Evolutionary conservation across 139 green algal species (phyloP).

Genomic region (Protoeuglena noctilucae): DNA sequence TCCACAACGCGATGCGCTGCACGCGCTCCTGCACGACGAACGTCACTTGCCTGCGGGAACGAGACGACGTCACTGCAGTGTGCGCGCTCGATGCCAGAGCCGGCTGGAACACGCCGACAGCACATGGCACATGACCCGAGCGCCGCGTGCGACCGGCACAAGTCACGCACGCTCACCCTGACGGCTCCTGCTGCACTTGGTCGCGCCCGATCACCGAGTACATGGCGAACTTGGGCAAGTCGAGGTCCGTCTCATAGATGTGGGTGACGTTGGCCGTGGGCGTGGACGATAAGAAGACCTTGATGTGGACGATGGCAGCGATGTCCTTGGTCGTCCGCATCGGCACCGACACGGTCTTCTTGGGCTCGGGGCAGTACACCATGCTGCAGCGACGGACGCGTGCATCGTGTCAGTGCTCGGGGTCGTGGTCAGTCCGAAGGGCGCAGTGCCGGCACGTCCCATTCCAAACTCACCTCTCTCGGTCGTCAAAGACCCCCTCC

Average conservation of each 20-base stretch:
- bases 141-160: not conserved
- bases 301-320: conserved; percentile 1
- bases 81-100: not conserved
- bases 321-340: conserved; percentile 3
- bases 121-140: not conserved
- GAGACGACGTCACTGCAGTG: not conserved
- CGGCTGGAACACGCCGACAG: not conserved
- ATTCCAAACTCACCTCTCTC: not conserved
- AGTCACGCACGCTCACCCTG: no score
- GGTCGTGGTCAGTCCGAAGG: not conserved
- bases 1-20: conserved; percentile 25
- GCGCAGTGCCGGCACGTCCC: not conserved
- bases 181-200: not conserved
- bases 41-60: conserved; percentile 1
- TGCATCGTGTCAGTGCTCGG: no score
- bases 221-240: not conserved
- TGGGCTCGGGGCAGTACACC: not conserved
- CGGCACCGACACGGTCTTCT: not conserved
- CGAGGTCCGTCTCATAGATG: not conserved
- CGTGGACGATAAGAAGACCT: conserved; percentile 1
- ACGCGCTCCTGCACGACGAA: conserved; percentile 26
- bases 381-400: no score
- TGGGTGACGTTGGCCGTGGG: not conserved
- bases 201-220: not conserved
- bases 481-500: not conserved